A percentile compares a stretch with the other conserved stretches of the same genome.
Conservation (phyloP, 768 basidiomycete genomes). For the Chiua virens region DNA sequence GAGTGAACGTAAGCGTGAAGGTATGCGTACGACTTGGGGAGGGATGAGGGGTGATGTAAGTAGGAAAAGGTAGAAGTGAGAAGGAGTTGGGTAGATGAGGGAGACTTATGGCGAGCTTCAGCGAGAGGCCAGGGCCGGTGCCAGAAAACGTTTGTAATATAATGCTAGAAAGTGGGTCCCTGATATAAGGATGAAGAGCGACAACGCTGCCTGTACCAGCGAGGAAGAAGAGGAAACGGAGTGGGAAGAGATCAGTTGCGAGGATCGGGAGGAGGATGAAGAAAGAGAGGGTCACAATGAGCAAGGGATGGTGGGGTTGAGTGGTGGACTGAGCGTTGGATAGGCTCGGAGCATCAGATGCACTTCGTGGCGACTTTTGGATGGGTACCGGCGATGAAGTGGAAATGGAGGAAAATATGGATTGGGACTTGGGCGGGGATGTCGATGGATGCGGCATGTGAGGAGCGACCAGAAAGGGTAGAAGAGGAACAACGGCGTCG, state of each 20-base stretch:
- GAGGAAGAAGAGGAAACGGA: conserved; percentile 45
- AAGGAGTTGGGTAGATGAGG: conserved; percentile 7
- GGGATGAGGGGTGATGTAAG: background rate
- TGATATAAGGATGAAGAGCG: conserved; percentile 13
- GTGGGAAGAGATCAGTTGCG: conserved; percentile 41
- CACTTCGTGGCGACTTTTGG: conserved; percentile 1
- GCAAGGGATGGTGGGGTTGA: conserved; percentile 35
- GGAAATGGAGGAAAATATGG: conserved; percentile 31
- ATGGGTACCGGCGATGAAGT: conserved; percentile 15
- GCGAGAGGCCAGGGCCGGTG: conserved; percentile 17
- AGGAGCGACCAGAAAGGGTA: conserved; percentile 43
- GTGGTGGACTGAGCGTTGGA: background rate
- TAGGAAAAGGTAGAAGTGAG: background rate
- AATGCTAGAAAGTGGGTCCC: background rate
- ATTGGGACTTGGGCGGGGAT: conserved; percentile 46
- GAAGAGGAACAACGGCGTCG: conserved; percentile 51
- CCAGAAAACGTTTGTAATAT: conserved; percentile 7
- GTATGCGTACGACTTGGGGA: background rate
- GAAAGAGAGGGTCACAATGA: conserved; percentile 33
- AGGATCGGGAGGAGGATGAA: conserved; percentile 47
- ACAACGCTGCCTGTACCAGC: conserved; percentile 14
- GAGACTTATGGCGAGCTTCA: conserved; percentile 8
- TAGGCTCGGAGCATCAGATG: background rate
- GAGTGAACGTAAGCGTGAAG: conserved; percentile 15
- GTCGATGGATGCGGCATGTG: conserved; percentile 50